Conservation (phyloP, 2,329 filamentous ascomycete genomes). For the Fusarium sp. region DNA sequence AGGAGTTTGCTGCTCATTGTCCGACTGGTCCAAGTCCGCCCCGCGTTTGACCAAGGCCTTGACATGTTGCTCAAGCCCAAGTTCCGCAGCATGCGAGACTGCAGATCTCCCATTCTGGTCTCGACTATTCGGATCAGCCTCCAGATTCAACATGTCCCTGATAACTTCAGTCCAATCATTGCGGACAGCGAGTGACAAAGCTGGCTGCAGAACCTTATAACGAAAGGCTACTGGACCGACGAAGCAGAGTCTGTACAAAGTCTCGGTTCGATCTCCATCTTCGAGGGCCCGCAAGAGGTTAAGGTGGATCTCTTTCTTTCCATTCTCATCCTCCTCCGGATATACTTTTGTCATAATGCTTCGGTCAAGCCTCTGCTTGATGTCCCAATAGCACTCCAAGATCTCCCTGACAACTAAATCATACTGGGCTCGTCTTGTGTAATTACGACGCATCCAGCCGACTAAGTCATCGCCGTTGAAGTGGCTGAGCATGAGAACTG, state of each 20-base stretch:
- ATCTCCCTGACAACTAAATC: neutral
- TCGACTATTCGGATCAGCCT: conserved; percentile 7
- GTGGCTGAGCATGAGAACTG: too few relatives aligned
- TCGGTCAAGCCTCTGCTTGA: neutral
- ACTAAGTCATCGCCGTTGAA: neutral
- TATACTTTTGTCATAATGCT: too few relatives aligned
- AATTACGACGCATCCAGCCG: conserved; percentile 1
- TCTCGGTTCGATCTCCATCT: neutral
- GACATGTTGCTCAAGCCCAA: conserved; percentile 6
- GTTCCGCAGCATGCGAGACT: conserved; percentile 22
- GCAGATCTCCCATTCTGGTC: conserved; percentile 24
- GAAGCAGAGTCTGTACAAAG: conserved; percentile 13
- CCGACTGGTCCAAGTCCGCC: conserved; percentile 4
- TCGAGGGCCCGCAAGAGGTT: conserved; percentile 5
- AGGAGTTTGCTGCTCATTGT: conserved; percentile 5
- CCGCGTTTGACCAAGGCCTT: neutral
- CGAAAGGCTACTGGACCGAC: neutral
- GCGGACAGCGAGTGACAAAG: conserved; percentile 19
- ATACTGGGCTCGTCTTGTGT: neutral
- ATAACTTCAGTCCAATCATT: conserved; percentile 24
- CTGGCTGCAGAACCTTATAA: neutral
- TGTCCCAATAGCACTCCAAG: conserved; percentile 4
- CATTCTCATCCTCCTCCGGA: neutral
- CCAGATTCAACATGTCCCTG: conserved; percentile 16
- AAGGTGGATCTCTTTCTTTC: neutral